phyloP scores from a whole-genome alignment of 164 flowering plant genomes.

The Magnolia officinalis region DNA sequence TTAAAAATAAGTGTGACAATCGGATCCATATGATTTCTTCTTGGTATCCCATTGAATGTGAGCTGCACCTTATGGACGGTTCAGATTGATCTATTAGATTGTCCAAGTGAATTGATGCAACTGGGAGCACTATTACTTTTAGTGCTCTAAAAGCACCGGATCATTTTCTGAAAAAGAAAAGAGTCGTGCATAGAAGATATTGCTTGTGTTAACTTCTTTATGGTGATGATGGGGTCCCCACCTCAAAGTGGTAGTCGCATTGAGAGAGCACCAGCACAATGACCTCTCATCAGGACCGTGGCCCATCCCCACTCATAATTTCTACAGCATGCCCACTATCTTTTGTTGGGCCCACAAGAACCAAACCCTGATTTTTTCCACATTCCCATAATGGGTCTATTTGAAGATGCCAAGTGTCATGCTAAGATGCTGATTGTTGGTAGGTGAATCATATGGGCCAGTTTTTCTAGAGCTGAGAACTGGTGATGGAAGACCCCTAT shows the following conservation, averaged over 20 bases:
- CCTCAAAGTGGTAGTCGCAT: slow-evolving; percentile 4
- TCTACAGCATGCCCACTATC: slow-evolving; percentile 3
- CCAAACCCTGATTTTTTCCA: slow-evolving; percentile 2
- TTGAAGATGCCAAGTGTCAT: not conserved
- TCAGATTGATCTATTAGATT: not conserved
- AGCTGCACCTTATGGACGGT: too few species aligned
- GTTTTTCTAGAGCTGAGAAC: not conserved
- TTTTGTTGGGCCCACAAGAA: not conserved
- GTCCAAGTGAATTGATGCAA: too few species aligned
- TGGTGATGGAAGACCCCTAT: too few species aligned
- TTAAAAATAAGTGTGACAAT: too few species aligned
- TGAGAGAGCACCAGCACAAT: slow-evolving; percentile 4
- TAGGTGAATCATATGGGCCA: not conserved
- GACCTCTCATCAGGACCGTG: not conserved
- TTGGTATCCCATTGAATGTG: too few species aligned
- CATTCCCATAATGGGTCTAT: not conserved
- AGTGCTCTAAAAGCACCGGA: too few species aligned
- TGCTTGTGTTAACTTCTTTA: not conserved
- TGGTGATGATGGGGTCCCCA: not conserved
- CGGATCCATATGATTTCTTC: too few species aligned
- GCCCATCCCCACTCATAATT: not conserved
- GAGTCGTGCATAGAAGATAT: not conserved
- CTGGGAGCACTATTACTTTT: too few species aligned
- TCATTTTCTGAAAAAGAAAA: too few species aligned
- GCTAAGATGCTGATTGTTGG: not conserved